A percentile compares a stretch with the other conserved stretches of the same genome.
Evolutionary conservation across 371 early-diverging fungal genomes (phyloP).

Genomic region (Mucor piriformis): DNA sequence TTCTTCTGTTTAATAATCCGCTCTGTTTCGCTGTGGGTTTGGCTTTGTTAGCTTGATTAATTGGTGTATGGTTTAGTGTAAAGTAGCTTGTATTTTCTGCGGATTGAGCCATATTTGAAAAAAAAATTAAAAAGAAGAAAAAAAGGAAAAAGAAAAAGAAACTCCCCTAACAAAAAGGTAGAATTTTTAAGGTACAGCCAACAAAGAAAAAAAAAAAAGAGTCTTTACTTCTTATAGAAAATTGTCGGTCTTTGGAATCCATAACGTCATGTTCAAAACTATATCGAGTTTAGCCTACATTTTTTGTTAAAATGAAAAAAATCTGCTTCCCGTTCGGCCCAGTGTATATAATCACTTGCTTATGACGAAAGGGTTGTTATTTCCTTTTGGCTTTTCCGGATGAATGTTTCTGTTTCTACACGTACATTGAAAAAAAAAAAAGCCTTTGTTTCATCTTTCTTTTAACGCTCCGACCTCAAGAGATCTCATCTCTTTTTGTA

Average conservation of each 20-base stretch:
- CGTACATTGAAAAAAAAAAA: too few species aligned
- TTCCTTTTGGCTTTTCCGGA: too few species aligned
- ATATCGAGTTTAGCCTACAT: background rate
- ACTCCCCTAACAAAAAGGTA: background rate
- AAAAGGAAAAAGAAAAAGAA: constrained; percentile 5
- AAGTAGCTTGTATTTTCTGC: constrained; percentile 12
- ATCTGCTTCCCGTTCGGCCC: too few species aligned
- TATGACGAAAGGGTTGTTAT: too few species aligned
- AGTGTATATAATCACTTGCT: too few species aligned
- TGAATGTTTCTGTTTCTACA: too few species aligned
- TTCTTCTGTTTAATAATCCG: constrained; percentile 25
- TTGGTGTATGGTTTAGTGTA: constrained; percentile 3
- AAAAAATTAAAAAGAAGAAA: background rate
- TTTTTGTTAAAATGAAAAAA: too few species aligned
- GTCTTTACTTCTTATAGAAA: constrained; percentile 1
- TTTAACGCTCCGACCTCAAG: too few species aligned
- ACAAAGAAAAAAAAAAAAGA: background rate
- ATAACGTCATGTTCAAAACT: background rate
- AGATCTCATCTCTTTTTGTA: too few species aligned
- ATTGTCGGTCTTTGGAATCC: background rate
- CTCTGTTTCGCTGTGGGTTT: constrained; percentile 9
- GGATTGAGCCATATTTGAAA: background rate
- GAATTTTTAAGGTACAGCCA: constrained; percentile 14
- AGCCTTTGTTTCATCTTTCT: too few species aligned
- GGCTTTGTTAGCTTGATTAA: background rate